Conservation (phyloP, 1,284 basidiomycete genomes). For the Phellopilus nigrolimitatus region DNA sequence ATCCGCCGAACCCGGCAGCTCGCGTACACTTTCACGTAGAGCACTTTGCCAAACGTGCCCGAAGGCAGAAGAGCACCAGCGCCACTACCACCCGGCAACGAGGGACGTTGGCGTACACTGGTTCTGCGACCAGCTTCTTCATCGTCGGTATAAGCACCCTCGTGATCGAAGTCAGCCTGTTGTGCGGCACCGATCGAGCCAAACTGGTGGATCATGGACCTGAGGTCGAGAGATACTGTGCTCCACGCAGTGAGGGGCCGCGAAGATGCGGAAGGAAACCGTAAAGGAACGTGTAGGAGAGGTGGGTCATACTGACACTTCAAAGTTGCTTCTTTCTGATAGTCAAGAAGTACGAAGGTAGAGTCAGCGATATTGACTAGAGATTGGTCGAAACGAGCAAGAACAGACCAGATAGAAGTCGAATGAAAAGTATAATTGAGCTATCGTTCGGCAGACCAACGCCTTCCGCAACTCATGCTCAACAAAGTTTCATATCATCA, state of each 20-base stretch:
- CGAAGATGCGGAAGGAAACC: constrained; percentile 52
- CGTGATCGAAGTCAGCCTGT: constrained; percentile 18
- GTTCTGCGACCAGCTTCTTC: constrained; percentile 23
- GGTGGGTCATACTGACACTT: constrained; percentile 41
- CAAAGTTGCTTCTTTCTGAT: constrained; percentile 54
- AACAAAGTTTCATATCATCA: constrained; percentile 12
- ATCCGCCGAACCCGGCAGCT: constrained; percentile 76
- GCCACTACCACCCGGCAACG: neutral
- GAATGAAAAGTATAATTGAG: no score
- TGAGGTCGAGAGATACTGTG: constrained; percentile 59
- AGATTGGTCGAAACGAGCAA: constrained; percentile 15
- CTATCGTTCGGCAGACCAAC: no score
- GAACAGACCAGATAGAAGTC: constrained; percentile 4
- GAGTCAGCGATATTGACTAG: constrained; percentile 14
- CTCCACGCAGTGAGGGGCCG: constrained; percentile 68
- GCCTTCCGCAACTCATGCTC: no score
- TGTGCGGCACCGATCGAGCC: constrained; percentile 38
- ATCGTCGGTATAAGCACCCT: constrained; percentile 26
- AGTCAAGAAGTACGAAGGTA: constrained; percentile 3
- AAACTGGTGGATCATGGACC: constrained; percentile 60
- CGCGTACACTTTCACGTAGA: constrained; percentile 75
- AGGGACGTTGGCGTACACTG: neutral
- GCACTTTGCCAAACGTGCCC: constrained; percentile 58
- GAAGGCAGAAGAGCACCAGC: constrained; percentile 40
- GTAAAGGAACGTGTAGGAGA: constrained; percentile 69